A percentile compares a stretch with the other conserved stretches of the same genome.
phyloP scores from a whole-genome alignment of 257 asterid genomes.

The Nyctanthes arbortristis region DNA sequence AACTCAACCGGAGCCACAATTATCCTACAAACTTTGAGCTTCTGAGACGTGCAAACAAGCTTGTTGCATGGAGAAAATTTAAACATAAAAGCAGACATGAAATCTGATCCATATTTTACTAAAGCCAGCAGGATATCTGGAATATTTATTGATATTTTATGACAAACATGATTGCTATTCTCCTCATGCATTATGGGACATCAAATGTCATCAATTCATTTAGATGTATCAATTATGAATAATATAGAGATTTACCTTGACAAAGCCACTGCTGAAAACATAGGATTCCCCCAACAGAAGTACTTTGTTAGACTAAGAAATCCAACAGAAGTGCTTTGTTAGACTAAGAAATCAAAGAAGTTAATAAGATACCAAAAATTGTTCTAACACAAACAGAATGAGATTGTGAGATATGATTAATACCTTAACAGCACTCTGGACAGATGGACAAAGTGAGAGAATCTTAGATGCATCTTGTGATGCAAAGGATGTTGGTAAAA shows the following conservation, averaged over 20 bases:
- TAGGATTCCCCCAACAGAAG: conserved; percentile 84
- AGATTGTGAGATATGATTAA: conserved; percentile 19
- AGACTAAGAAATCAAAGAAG: conserved; percentile 55
- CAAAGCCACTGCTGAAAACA: conserved; percentile 70
- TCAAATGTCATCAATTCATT: conserved; percentile 14
- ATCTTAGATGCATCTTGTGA: conserved; percentile 83
- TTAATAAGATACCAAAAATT: conserved; percentile 16
- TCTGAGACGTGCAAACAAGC: not conserved
- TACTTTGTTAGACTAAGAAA: conserved; percentile 72
- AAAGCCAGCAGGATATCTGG: not conserved
- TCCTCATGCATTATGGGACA: conserved; percentile 10
- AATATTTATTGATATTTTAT: not conserved
- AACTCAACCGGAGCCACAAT: not conserved
- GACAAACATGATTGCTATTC: not conserved
- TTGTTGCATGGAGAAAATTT: not conserved
- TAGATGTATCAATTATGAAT: conserved; percentile 13
- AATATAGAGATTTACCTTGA: conserved; percentile 58
- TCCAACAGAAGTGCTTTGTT: conserved; percentile 54
- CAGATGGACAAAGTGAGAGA: conserved; percentile 79
- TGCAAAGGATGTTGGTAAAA: conserved; percentile 78
- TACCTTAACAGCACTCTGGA: conserved; percentile 81
- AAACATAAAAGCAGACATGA: not conserved
- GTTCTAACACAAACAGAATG: conserved; percentile 22
- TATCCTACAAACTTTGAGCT: not conserved
- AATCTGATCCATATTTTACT: conserved; percentile 6